Percentiles rank a stretch among this genome's conserved stretches.
Conservation (phyloP, 805 yeast species). For the Yarrowia sp. region DNA sequence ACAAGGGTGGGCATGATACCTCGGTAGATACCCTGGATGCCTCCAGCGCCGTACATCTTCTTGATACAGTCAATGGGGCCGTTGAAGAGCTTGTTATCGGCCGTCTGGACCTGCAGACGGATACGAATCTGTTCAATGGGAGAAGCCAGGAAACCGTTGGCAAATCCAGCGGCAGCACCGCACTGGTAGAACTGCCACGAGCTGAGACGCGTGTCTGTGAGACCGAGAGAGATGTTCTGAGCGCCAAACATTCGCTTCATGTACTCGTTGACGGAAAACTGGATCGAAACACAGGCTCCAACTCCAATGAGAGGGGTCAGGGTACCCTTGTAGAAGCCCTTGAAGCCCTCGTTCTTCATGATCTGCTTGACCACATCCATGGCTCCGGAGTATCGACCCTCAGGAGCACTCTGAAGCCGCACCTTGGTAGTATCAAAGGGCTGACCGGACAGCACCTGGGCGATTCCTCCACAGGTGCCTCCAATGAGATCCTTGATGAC, state of each 20-base stretch:
- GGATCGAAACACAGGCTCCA: slow-evolving; percentile 97
- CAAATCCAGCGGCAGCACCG: slow-evolving; percentile 90
- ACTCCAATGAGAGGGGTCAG: slow-evolving; percentile 88
- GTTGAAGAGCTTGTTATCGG: slow-evolving; percentile 49
- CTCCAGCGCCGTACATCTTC: slow-evolving; percentile 54
- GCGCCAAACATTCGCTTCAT: slow-evolving; percentile 76
- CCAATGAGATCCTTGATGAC: slow-evolving; percentile 79
- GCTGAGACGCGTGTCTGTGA: slow-evolving; percentile 43
- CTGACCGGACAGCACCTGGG: slow-evolving; percentile 94
- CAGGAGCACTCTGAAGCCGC: slow-evolving; percentile 81
- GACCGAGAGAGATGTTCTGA: slow-evolving; percentile 43
- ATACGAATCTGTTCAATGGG: slow-evolving; percentile 97
- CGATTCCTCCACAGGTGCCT: slow-evolving; percentile 93
- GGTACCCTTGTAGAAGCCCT: slow-evolving; percentile 91
- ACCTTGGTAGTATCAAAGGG: slow-evolving; percentile 96
- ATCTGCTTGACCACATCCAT: slow-evolving; percentile 72
- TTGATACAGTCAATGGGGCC: slow-evolving; percentile 76
- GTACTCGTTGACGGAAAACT: slow-evolving; percentile 90
- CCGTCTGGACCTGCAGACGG: slow-evolving; percentile 84
- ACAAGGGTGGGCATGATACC: slow-evolving; percentile 80
- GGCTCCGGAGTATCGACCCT: slow-evolving; percentile 71
- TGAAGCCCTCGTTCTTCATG: slow-evolving; percentile 73
- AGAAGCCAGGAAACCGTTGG: slow-evolving; percentile 82
- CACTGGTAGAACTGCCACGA: slow-evolving; percentile 70
- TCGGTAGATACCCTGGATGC: slow-evolving; percentile 64